Conservation (phyloP, 1,139 yeast genomes). For the Pichia sp. region DNA sequence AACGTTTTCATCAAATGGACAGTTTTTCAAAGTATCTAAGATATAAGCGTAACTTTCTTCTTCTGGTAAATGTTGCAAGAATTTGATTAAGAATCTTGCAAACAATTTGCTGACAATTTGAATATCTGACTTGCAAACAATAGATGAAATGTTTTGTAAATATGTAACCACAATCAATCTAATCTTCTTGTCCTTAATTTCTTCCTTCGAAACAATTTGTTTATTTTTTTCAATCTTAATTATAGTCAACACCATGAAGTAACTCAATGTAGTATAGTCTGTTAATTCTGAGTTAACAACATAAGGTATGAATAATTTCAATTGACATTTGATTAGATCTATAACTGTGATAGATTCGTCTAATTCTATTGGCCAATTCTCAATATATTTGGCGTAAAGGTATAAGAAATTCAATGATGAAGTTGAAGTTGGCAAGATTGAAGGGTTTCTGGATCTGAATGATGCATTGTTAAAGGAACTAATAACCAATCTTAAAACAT, state of each 20-base stretch:
- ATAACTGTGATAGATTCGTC: conserved; percentile 12
- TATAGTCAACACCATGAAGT: conserved; percentile 20
- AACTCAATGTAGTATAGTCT: conserved; percentile 19
- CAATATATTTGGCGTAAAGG: conserved; percentile 26
- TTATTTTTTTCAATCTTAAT: conserved; percentile 7
- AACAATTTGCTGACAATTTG: conserved; percentile 22
- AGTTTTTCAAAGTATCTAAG: conserved; percentile 60
- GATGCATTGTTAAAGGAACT: conserved; percentile 32
- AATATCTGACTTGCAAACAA: not conserved
- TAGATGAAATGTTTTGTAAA: conserved; percentile 42
- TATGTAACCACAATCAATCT: conserved; percentile 33
- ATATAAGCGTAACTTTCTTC: conserved; percentile 58
- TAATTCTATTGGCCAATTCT: conserved; percentile 13
- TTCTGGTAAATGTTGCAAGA: conserved; percentile 58
- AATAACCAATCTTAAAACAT: conserved; percentile 38
- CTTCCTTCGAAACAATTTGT: not conserved
- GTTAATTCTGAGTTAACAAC: conserved; percentile 22
- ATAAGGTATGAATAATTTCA: conserved; percentile 28
- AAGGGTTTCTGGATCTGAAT: conserved; percentile 12
- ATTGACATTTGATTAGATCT: conserved; percentile 26
- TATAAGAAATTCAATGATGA: conserved; percentile 34
- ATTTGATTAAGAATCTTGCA: conserved; percentile 52
- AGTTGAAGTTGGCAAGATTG: conserved; percentile 30
- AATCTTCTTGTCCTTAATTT: not conserved
- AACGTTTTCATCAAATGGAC: conserved; percentile 65